These are phyloP conservation scores for Liriodendron chinense DNA, from an alignment of 164 flowering plant species.

Conservation along the genomic window DNA sequence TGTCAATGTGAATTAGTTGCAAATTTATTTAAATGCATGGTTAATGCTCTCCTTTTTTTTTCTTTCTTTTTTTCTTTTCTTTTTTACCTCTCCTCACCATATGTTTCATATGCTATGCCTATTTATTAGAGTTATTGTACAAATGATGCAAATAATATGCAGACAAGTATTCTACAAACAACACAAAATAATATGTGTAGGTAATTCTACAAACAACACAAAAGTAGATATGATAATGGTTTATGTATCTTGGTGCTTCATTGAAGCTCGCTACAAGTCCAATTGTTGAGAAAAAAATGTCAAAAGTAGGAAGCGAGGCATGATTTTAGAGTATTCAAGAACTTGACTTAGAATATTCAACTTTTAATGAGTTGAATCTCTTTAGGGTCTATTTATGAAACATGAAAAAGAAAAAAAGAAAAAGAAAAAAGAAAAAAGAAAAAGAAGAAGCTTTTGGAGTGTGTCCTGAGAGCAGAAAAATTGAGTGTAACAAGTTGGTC, in stretches of 20 bases:
- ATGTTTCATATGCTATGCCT: too few relatives aligned
- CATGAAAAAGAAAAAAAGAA: too few relatives aligned
- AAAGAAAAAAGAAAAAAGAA: not conserved
- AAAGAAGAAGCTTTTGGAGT: not conserved
- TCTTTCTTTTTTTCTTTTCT: not conserved
- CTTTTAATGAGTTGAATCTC: not conserved
- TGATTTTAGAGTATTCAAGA: not conserved
- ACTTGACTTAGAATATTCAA: not conserved
- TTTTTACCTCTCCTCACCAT: not conserved
- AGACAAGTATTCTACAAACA: not conserved
- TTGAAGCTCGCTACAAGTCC: too few relatives aligned
- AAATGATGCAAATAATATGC: not conserved
- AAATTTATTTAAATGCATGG: not conserved
- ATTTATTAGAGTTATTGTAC: not conserved
- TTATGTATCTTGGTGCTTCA: too few relatives aligned
- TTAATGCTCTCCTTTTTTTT: not conserved
- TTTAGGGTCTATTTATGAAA: not conserved
- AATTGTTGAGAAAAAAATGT: not conserved
- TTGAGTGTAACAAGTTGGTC: too few relatives aligned
- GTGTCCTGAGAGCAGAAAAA: too few relatives aligned
- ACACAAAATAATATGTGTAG: not conserved
- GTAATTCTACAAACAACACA: too few relatives aligned
- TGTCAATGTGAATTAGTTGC: not conserved
- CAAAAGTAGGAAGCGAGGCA: not conserved
- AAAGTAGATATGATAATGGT: too few relatives aligned